Evolutionary conservation across 495 filamentous ascomycete species (phyloP).

Genomic region (Penicillium subrubescens): DNA sequence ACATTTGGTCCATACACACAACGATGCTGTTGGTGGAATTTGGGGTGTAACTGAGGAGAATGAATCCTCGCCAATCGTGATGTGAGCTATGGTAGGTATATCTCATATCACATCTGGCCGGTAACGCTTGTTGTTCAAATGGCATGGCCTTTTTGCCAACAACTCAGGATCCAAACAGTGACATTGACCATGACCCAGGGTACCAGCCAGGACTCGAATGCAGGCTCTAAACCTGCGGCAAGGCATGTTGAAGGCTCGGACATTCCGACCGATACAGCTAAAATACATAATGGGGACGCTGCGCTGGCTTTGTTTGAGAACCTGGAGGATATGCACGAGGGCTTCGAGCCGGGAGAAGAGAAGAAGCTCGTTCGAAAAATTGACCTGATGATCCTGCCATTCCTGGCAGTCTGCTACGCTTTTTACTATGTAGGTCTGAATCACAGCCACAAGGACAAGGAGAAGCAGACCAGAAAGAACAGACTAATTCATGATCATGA

Average conservation of each 20-base stretch:
- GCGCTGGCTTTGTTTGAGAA: slow-evolving; percentile 35
- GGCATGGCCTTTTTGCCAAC: too few species aligned
- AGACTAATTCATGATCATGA: neutral
- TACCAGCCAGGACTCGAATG: neutral
- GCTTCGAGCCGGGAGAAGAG: slow-evolving; percentile 43
- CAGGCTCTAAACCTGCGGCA: slow-evolving; percentile 13
- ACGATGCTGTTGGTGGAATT: neutral
- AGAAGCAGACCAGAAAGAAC: neutral
- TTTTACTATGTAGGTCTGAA: slow-evolving; percentile 53
- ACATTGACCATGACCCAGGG: neutral
- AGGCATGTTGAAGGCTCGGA: slow-evolving; percentile 16
- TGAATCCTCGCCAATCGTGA: too few species aligned
- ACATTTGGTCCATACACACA: neutral
- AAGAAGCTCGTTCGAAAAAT: slow-evolving; percentile 49
- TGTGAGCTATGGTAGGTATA: neutral
- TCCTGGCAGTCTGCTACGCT: slow-evolving; percentile 51
- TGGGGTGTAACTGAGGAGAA: neutral
- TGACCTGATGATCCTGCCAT: slow-evolving; percentile 40
- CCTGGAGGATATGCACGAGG: slow-evolving; percentile 32
- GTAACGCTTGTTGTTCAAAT: too few species aligned
- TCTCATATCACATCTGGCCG: neutral
- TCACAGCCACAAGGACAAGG: neutral
- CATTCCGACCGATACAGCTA: slow-evolving; percentile 19
- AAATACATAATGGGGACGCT: slow-evolving; percentile 35
- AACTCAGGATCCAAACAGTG: neutral